Evolutionary conservation across 2,329 filamentous ascomycete species (phyloP).

Genomic region (Verruconis gallopava): DNA sequence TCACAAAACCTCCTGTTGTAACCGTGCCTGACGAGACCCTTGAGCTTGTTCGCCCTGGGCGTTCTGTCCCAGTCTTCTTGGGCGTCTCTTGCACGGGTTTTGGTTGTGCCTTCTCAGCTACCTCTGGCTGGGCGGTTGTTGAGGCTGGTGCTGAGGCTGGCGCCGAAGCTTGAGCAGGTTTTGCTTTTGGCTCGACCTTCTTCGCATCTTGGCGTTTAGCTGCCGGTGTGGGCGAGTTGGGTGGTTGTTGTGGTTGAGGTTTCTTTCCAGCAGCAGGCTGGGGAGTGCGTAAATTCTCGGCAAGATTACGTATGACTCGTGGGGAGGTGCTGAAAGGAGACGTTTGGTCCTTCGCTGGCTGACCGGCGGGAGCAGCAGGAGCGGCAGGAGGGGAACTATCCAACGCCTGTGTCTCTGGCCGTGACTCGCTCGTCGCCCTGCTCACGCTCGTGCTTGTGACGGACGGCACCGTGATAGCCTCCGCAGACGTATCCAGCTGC

Average conservation of each 20-base stretch:
- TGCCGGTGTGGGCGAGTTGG: not conserved
- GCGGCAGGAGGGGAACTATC: not conserved
- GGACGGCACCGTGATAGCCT: not conserved
- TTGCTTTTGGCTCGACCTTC: not conserved
- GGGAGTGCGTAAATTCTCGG: not conserved
- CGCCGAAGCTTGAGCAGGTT: not conserved
- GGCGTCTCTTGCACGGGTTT: not conserved
- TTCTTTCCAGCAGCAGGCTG: not conserved
- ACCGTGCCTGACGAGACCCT: not conserved
- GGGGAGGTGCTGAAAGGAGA: not conserved
- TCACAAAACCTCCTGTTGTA: slow-evolving; percentile 21
- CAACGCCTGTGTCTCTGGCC: not conserved
- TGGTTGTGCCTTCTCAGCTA: not conserved
- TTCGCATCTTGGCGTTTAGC: not conserved
- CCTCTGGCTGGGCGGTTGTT: not conserved
- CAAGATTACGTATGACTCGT: not conserved
- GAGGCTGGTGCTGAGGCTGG: not conserved
- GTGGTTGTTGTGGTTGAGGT: not conserved
- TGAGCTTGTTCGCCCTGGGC: not conserved
- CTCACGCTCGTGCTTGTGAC: not conserved
- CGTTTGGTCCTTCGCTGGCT: not conserved
- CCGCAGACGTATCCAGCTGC: not conserved
- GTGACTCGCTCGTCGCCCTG: not conserved
- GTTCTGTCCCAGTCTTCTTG: not conserved
- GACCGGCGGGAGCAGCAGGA: no score